Conservation (phyloP, 2,329 filamentous ascomycete genomes). For the Epichloe amarillans region DNA sequence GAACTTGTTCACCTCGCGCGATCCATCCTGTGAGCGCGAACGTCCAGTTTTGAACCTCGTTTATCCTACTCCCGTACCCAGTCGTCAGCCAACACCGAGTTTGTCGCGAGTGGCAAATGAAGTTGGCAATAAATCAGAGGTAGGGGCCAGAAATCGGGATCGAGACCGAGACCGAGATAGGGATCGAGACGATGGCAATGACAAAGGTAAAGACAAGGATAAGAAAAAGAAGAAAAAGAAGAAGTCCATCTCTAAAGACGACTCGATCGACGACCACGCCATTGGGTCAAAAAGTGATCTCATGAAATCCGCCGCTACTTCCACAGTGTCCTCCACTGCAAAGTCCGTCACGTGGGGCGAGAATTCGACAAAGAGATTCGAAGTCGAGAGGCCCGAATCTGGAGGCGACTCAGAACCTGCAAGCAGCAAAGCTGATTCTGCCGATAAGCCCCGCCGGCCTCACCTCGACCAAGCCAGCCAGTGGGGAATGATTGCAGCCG, state of each 20-base stretch:
- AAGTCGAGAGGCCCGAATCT: conserved; percentile 44
- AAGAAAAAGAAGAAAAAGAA: conserved; percentile 8
- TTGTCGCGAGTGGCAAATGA: conserved; percentile 5
- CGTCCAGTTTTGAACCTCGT: conserved; percentile 48
- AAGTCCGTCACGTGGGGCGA: conserved; percentile 53
- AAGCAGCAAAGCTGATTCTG: conserved; percentile 13
- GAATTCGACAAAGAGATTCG: conserved; percentile 51
- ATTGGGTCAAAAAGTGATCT: conserved; percentile 29
- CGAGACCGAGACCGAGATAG: background rate
- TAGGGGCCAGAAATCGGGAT: background rate
- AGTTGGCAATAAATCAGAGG: background rate
- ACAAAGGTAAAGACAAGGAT: conserved; percentile 8
- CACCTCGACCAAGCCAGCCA: conserved; percentile 27
- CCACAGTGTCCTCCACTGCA: conserved; percentile 22
- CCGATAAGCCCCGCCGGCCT: conserved; percentile 21
- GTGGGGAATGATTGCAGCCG: conserved; percentile 41
- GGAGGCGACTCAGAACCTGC: conserved; percentile 17
- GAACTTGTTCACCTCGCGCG: conserved; percentile 29
- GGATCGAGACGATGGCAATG: background rate
- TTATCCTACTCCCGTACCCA: conserved; percentile 40
- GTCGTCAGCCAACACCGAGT: conserved; percentile 30
- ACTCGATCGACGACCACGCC: conserved; percentile 21
- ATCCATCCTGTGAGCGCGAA: conserved; percentile 40
- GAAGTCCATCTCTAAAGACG: conserved; percentile 11
- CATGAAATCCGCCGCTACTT: conserved; percentile 15